Evolutionary conservation across 2,329 filamentous ascomycete species (phyloP).

Genomic region (Aspergillus sp.): DNA sequence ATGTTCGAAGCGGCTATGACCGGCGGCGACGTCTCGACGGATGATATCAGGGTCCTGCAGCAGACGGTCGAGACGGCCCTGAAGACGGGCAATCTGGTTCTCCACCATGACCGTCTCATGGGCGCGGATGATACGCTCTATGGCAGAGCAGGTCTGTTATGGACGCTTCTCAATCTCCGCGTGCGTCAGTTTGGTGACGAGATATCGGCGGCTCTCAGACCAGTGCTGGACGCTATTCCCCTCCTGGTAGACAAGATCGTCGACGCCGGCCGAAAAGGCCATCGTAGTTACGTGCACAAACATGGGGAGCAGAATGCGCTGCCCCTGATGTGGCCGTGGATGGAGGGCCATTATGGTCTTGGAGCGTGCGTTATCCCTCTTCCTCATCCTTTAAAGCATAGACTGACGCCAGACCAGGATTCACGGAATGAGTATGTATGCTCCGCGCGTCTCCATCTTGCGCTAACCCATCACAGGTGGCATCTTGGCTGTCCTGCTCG

Average conservation of each 20-base stretch:
- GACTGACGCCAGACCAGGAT: slow-evolving; percentile 19
- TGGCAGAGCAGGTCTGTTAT: slow-evolving; percentile 38
- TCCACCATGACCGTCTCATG: slow-evolving; percentile 23
- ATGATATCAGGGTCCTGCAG: slow-evolving; percentile 28
- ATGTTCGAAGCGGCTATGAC: slow-evolving; percentile 20
- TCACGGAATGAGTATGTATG: slow-evolving; percentile 24
- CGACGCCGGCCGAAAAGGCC: slow-evolving; percentile 30
- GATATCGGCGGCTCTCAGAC: slow-evolving; percentile 17
- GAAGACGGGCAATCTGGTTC: slow-evolving; percentile 24
- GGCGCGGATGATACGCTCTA: slow-evolving; percentile 40
- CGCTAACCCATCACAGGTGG: slow-evolving; percentile 25
- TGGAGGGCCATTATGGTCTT: slow-evolving; percentile 33
- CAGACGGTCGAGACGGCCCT: slow-evolving; percentile 29
- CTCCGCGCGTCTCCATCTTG: not conserved
- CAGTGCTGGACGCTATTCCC: slow-evolving; percentile 28
- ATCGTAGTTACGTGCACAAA: slow-evolving; percentile 26
- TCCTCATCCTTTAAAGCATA: not conserved
- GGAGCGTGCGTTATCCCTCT: slow-evolving; percentile 34
- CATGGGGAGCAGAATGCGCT: slow-evolving; percentile 30
- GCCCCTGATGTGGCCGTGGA: slow-evolving; percentile 42
- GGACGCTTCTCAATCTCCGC: slow-evolving; percentile 34
- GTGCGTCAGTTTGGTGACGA: slow-evolving; percentile 20
- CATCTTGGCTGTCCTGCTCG: slow-evolving; percentile 36
- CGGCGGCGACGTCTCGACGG: slow-evolving; percentile 17
- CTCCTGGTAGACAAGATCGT: slow-evolving; percentile 32